Evolutionary conservation across 148 eudicot species (phyloP).

Genomic region (Chenopodium berlandieri): DNA sequence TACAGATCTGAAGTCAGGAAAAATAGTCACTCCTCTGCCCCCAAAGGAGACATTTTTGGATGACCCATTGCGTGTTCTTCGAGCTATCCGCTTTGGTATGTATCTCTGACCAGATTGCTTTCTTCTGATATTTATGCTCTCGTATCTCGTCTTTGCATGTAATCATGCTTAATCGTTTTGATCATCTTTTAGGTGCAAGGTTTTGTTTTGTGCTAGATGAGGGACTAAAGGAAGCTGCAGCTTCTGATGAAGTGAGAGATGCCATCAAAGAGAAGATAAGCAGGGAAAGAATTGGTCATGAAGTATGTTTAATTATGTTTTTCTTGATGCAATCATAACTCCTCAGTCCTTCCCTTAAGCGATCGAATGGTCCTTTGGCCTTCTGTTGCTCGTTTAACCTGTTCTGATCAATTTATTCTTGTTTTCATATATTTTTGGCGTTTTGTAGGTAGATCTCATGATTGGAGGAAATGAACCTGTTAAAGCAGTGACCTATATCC

Average conservation of each 20-base stretch:
- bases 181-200: slow-evolving; percentile 58
- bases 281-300: slow-evolving; percentile 96
- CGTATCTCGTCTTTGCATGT: neutral
- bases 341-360: neutral
- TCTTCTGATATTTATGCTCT: slow-evolving; percentile 1
- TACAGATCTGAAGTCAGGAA: slow-evolving; percentile 72
- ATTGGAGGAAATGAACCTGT: slow-evolving; percentile 79
- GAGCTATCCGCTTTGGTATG: slow-evolving; percentile 91
- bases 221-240: slow-evolving; percentile 77
- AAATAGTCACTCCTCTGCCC: slow-evolving; percentile 91
- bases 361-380: neutral
- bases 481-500: slow-evolving; percentile 59
- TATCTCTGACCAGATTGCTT: slow-evolving; percentile 12
- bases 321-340: neutral
- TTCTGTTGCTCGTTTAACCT: neutral
- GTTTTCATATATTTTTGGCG: slow-evolving; percentile 12
- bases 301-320: slow-evolving; percentile 43
- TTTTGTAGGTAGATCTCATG: slow-evolving; percentile 85
- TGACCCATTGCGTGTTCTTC: slow-evolving; percentile 94
- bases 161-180: slow-evolving; percentile 1
- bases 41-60: slow-evolving; percentile 94
- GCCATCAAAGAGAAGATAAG: slow-evolving; percentile 91
- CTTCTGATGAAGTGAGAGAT: slow-evolving; percentile 70
- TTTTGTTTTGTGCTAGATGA: slow-evolving; percentile 71
- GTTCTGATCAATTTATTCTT: neutral